phyloP scores from a whole-genome alignment of 1,284 basidiomycete species.

The Pseudozyma flocculosa region DNA sequence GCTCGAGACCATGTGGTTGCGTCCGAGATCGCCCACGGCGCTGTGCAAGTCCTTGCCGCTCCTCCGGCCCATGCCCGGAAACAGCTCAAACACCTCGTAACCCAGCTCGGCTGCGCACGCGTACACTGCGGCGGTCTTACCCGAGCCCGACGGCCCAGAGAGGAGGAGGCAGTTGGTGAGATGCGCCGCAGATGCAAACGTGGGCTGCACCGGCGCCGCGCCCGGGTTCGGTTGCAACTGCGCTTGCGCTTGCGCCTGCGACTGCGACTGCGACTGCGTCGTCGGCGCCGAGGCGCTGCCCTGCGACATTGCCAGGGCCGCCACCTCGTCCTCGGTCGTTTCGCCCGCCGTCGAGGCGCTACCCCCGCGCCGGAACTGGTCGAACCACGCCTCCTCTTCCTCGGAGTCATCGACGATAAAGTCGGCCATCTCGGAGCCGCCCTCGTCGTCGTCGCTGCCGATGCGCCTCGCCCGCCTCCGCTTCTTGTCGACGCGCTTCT shows the following conservation, averaged over 20 bases:
- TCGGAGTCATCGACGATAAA: constrained; percentile 39
- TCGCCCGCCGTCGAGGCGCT: background rate
- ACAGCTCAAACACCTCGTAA: constrained; percentile 95
- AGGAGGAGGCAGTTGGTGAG: constrained; percentile 63
- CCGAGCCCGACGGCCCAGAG: constrained; percentile 65
- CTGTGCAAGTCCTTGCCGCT: constrained; percentile 75
- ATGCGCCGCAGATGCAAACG: constrained; percentile 6
- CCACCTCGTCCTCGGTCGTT: background rate
- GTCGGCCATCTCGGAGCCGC: constrained; percentile 14
- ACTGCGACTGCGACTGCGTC: too few species aligned
- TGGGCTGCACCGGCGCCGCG: background rate
- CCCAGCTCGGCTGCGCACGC: constrained; percentile 67
- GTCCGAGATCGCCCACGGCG: constrained; percentile 87
- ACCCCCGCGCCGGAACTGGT: constrained; percentile 16
- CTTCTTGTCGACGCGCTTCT: background rate
- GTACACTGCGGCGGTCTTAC: constrained; percentile 54
- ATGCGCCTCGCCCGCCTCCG: too few species aligned
- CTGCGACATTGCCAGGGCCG: background rate
- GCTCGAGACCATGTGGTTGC: constrained; percentile 64
- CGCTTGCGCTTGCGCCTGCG: too few species aligned
- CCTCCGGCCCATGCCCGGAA: constrained; percentile 81
- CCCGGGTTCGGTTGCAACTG: background rate
- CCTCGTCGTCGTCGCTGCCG: constrained; percentile 17
- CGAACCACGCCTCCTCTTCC: constrained; percentile 35
- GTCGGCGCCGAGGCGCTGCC: background rate